A percentile compares a stretch with the other conserved stretches of the same genome.
phyloP scores from a whole-genome alignment of 2,329 filamentous ascomycete species.

The Aspergillus pseudoviridinutans region DNA sequence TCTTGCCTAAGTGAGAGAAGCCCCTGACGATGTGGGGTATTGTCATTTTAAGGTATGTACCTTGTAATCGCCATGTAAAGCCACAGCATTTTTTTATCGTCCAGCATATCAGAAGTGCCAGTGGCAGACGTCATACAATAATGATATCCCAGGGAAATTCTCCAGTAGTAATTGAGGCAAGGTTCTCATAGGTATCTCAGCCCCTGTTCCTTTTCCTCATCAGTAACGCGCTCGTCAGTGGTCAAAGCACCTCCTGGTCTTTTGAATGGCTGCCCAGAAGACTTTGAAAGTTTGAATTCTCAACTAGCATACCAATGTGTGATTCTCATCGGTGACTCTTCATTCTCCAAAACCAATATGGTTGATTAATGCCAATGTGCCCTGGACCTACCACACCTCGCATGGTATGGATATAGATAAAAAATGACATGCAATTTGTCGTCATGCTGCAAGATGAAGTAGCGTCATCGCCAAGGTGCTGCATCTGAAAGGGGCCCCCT shows the following conservation, averaged over 20 bases:
- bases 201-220: background rate
- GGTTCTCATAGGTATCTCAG: too few species aligned
- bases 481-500: background rate
- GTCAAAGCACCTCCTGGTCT: background rate
- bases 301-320: background rate
- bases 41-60: background rate
- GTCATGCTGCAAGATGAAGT: background rate
- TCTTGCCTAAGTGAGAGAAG: background rate
- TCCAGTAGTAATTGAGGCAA: background rate
- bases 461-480: too few species aligned
- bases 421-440: background rate
- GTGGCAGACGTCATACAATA: background rate
- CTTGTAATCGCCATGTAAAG: background rate
- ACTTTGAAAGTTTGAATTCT: background rate
- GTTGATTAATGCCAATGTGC: background rate
- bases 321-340: background rate
- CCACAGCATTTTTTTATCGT: background rate
- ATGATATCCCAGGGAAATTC: too few species aligned
- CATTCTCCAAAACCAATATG: background rate
- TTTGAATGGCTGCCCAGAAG: background rate
- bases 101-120: too few species aligned
- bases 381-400: too few species aligned
- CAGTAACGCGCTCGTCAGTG: too few species aligned
- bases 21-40: slow-evolving; percentile 7
- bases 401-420: background rate